Percentiles rank a stretch among this genome's conserved stretches.
Conservation (phyloP, 78 protist genomes). For the Isochrysis galbana region DNA sequence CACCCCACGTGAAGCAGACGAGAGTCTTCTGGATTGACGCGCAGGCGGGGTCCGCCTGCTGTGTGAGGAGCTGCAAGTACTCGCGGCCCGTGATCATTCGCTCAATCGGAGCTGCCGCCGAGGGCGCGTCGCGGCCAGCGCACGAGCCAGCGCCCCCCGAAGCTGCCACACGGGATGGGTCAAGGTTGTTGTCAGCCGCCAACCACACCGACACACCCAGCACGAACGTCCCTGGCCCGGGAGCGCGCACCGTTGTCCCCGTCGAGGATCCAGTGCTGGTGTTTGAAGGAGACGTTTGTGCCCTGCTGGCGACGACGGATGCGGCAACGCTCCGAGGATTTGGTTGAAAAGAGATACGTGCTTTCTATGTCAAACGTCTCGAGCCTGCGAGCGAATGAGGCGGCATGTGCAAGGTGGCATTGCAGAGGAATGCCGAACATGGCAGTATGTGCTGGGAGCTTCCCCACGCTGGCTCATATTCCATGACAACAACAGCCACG, state of each 20-base stretch:
- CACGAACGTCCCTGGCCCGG: no score
- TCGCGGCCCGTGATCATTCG: not conserved
- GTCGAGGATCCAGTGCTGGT: not conserved
- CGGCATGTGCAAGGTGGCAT: no score
- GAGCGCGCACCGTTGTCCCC: no score
- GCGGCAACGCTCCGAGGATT: not conserved
- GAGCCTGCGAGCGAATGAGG: no score
- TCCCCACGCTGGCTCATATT: no score
- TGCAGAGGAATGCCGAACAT: no score
- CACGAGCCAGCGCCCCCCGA: no score
- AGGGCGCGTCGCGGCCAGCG: not conserved
- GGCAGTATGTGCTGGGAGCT: no score
- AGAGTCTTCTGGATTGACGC: not conserved
- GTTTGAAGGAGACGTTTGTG: not conserved
- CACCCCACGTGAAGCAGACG: not conserved
- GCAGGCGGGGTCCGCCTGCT: not conserved
- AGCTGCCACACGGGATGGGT: no score
- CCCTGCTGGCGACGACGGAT: not conserved
- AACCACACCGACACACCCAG: no score
- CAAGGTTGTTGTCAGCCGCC: no score
- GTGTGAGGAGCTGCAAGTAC: not conserved
- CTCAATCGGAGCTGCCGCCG: not conserved
- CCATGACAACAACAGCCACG: no score
- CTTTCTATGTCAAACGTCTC: not conserved
- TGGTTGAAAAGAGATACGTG: not conserved